Evolutionary conservation across 805 yeast species (phyloP).

Genomic region (Ascoidea tarda): DNA sequence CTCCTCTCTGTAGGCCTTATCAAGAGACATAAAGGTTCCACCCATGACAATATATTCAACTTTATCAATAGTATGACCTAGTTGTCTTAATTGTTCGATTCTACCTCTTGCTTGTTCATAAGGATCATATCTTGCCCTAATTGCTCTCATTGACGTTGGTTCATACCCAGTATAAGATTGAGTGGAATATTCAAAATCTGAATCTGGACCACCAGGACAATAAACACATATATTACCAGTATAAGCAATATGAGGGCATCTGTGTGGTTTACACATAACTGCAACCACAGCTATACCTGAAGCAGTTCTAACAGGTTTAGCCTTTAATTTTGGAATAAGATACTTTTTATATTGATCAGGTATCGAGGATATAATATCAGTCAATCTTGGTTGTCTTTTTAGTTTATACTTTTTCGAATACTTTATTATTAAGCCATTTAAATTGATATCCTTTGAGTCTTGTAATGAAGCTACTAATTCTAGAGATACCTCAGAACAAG

Average conservation of each 20-base stretch:
- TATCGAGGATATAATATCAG: conserved; percentile 88
- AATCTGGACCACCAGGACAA: conserved; percentile 99
- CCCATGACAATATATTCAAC: conserved; percentile 98
- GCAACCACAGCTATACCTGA: conserved; percentile 99
- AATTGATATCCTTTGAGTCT: conserved; percentile 63
- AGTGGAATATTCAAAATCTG: conserved; percentile 94
- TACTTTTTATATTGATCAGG: conserved; percentile 94
- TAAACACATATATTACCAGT: conserved; percentile 97
- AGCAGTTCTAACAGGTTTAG: conserved; percentile 98
- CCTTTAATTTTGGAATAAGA: conserved; percentile 82
- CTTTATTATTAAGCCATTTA: conserved; percentile 79
- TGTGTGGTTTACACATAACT: conserved; percentile 97
- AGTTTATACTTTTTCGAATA: conserved; percentile 83
- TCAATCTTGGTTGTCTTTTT: conserved; percentile 83
- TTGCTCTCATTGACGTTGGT: conserved; percentile 99
- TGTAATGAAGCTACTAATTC: conserved; percentile 72
- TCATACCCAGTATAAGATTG: conserved; percentile 98
- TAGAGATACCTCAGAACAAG: conserved; percentile 83
- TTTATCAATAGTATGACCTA: conserved; percentile 94
- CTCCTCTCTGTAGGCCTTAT: conserved; percentile 76
- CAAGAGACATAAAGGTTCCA: conserved; percentile 95
- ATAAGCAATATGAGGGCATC: conserved; percentile 98
- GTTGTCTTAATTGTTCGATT: conserved; percentile 84
- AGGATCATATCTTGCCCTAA: conserved; percentile 95
- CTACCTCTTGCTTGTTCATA: conserved; percentile 98